These are phyloP conservation scores for Rhododendron griersonianum DNA, from an alignment of 148 eudicot genomes.

Conservation along the genomic window DNA sequence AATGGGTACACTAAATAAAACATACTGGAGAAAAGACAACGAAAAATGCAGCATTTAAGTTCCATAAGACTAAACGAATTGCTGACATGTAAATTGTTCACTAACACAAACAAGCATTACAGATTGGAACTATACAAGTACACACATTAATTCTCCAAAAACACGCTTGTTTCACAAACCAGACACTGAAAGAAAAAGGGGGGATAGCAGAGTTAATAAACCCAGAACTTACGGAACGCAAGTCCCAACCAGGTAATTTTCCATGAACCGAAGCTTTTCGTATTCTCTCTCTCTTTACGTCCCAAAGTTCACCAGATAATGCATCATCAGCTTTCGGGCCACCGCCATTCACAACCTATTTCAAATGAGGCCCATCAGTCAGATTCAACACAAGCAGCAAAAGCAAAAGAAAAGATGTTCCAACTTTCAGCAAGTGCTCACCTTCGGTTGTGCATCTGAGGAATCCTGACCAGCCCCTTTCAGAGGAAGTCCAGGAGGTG, in stretches of 20 bases:
- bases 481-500: constrained; percentile 92
- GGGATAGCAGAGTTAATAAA: not conserved
- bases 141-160: not conserved
- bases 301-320: constrained; percentile 98
- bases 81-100: not conserved
- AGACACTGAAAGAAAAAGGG: not conserved
- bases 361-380: constrained; percentile 7
- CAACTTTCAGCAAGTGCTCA: constrained; percentile 20
- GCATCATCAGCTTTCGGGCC: constrained; percentile 76
- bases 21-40: not conserved
- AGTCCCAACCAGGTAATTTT: constrained; percentile 89
- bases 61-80: not conserved
- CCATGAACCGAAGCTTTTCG: constrained; percentile 69
- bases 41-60: not conserved
- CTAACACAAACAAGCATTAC: not conserved
- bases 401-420: constrained; percentile 10
- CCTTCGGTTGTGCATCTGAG: constrained; percentile 75
- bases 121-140: not conserved
- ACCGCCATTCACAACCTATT: constrained; percentile 68
- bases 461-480: constrained; percentile 96
- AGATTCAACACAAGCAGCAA: constrained; percentile 10
- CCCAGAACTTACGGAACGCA: constrained; percentile 78
- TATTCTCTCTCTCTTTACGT: constrained; percentile 84
- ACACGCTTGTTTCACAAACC: not conserved
- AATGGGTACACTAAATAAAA: not conserved